Evolutionary conservation across 2,329 filamentous ascomycete species (phyloP).

Genomic region (Celoporthe dispersa): DNA sequence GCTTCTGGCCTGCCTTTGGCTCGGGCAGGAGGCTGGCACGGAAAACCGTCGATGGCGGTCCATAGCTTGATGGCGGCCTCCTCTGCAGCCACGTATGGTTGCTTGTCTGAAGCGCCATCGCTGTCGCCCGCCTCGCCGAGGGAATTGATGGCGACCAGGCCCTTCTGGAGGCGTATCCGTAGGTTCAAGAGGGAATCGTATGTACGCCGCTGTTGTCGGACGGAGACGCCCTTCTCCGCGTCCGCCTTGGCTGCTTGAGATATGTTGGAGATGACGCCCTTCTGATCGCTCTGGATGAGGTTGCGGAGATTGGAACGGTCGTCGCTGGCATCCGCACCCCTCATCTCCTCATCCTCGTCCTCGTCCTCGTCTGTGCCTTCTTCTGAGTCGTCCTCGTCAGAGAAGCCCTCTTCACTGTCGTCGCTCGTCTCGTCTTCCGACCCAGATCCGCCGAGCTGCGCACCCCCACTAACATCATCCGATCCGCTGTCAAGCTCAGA

Average conservation of each 20-base stretch:
- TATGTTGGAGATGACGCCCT: slow-evolving; percentile 64
- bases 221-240: slow-evolving; percentile 81
- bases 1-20: slow-evolving; percentile 60
- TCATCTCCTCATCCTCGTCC: slow-evolving; percentile 37
- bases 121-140: slow-evolving; percentile 53
- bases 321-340: slow-evolving; percentile 38
- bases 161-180: slow-evolving; percentile 92
- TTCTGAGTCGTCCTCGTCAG: slow-evolving; percentile 41
- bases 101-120: slow-evolving; percentile 43
- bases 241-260: slow-evolving; percentile 73
- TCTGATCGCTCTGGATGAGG: slow-evolving; percentile 70
- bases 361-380: slow-evolving; percentile 38
- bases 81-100: slow-evolving; percentile 77
- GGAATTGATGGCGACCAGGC: slow-evolving; percentile 80
- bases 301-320: slow-evolving; percentile 65
- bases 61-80: slow-evolving; percentile 83
- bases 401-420: slow-evolving; percentile 27
- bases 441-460: slow-evolving; percentile 10
- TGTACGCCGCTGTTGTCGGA: slow-evolving; percentile 81
- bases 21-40: slow-evolving; percentile 63
- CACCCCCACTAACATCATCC: slow-evolving; percentile 37
- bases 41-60: slow-evolving; percentile 77
- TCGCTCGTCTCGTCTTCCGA: slow-evolving; percentile 36
- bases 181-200: slow-evolving; percentile 91
- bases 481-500: slow-evolving; percentile 45